Percentiles rank a stretch among this genome's conserved stretches.
These are phyloP conservation scores for Nephelium lappaceum DNA, from an alignment of 345 rosid species.

Conservation along the genomic window DNA sequence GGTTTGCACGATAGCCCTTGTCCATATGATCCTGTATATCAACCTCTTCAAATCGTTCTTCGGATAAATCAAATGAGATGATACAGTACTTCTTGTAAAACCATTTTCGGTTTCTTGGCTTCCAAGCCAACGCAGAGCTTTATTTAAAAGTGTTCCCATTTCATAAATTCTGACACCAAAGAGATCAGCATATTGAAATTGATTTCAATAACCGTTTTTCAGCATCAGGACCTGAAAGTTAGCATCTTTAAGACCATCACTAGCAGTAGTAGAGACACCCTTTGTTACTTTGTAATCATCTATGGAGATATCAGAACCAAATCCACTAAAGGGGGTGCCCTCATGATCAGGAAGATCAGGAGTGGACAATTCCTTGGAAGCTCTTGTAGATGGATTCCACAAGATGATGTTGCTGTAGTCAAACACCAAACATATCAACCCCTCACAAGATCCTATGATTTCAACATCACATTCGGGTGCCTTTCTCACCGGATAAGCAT, in stretches of 20 bases:
- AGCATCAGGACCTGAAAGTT: constrained; percentile 26
- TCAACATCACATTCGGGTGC: background rate
- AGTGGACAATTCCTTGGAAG: constrained; percentile 27
- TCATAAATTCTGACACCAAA: constrained; percentile 1
- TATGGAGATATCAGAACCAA: constrained; percentile 36
- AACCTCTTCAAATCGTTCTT: constrained; percentile 26
- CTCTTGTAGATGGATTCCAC: constrained; percentile 42
- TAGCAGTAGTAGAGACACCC: background rate
- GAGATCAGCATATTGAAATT: constrained; percentile 15
- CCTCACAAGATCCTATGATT: constrained; percentile 42
- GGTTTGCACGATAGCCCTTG: background rate
- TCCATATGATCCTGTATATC: constrained; percentile 10
- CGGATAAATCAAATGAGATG: constrained; percentile 34
- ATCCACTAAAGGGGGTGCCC: constrained; percentile 21
- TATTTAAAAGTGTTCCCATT: constrained; percentile 31
- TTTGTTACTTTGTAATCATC: constrained; percentile 36
- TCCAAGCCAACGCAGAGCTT: constrained; percentile 36
- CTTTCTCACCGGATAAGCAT: background rate
- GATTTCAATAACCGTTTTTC: constrained; percentile 33
- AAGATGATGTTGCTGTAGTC: constrained; percentile 26
- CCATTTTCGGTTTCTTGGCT: background rate
- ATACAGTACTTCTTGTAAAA: constrained; percentile 9
- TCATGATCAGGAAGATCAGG: constrained; percentile 19
- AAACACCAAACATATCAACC: constrained; percentile 35
- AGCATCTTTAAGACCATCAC: background rate